Base-by-base conservation (phyloP, 2,329 filamentous ascomycete species). In the Colletotrichum tamarilloi region DNA sequence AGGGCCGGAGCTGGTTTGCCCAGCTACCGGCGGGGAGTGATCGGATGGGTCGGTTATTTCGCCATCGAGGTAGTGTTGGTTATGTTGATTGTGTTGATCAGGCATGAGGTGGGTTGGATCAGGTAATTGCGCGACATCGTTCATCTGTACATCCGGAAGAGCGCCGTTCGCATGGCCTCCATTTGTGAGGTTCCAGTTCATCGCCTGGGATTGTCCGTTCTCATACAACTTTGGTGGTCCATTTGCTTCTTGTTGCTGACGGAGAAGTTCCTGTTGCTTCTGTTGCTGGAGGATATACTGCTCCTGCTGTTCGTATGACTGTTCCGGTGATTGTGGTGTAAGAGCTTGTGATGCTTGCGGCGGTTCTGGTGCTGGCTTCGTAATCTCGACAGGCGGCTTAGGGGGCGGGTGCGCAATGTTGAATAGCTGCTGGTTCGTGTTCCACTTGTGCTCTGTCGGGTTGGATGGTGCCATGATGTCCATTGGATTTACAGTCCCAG, bases 401-500 rank as follows among this genome's bases (percentile, higher is more conserved):
- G 35, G 62, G 32, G 16, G 56, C n/a, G 67, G 62, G 8, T 70
- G 42, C 62, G 81, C 78, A 26, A 82, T 78, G 62, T 79, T 79
- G 68, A 81, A 78, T 9, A 84, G 78, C 65, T 83, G 80, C 52
- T 82, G 81, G 30, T 82, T 77, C 22, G 81, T 76, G 73, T 78
- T 79, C 69, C 78, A 80, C 30, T 77, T 78, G 32, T 77, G 81
- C 73, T 84, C 83, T 32, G 79, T 77, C 9, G 77, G 76, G 52
- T 81, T 84, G 14, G 81, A 82, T 0, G 83, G 82, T 5, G 83
- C 85, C 87, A 88, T 88, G 35, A 89, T 85, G 62, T 88, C 86
- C 84, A 88, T 88, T 0, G 87, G 87, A 53, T 88, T 89, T 11
- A 87, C 86, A 4, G 87, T 89, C 42, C 85, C 86, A 3, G 84